Evolutionary conservation across 345 rosid species (phyloP).

Genomic region (Sisymbrium irio): DNA sequence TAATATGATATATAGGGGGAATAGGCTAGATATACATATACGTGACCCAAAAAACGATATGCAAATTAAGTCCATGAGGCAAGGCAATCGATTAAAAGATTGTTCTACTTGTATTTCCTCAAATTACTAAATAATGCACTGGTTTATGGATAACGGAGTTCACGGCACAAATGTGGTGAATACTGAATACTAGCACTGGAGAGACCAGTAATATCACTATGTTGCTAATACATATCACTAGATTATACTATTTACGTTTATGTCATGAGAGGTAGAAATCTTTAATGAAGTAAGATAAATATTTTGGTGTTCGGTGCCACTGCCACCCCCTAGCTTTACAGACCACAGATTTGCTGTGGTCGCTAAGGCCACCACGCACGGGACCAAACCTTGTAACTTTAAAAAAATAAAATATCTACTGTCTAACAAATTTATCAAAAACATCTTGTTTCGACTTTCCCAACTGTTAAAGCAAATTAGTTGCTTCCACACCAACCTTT

Average conservation of each 20-base stretch:
- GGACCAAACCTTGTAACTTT: neutral
- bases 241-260: neutral
- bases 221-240: too few relatives aligned
- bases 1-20: too few relatives aligned
- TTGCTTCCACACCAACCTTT: neutral
- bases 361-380: neutral
- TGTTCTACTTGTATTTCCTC: too few relatives aligned
- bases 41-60: neutral
- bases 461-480: neutral
- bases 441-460: too few relatives aligned
- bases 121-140: neutral
- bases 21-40: neutral
- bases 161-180: constrained; percentile 2
- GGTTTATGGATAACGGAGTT: neutral
- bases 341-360: neutral
- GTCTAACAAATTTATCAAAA: too few relatives aligned
- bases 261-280: neutral
- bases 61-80: too few relatives aligned
- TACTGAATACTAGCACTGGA: too few relatives aligned
- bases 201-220: neutral
- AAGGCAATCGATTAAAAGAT: too few relatives aligned
- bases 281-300: neutral
- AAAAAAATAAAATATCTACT: neutral
- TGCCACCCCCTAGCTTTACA: too few relatives aligned
- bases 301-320: neutral